phyloP scores from a whole-genome alignment of 2,329 filamentous ascomycete species.

The Calonectria leucothoes region DNA sequence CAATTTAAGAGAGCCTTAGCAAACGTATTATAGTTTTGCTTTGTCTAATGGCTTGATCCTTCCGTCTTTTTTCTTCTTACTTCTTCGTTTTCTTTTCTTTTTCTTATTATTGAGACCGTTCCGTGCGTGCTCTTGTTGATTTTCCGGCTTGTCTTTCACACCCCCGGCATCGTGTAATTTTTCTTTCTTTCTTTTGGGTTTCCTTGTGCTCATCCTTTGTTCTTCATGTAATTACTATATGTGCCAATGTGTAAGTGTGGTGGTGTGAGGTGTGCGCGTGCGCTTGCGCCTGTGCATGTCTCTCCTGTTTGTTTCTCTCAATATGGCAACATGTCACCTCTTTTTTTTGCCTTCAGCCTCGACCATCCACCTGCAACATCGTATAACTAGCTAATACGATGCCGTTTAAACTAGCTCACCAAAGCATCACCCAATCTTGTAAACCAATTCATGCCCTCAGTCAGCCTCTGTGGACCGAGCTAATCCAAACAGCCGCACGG shows the following conservation, averaged over 20 bases:
- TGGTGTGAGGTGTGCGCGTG: neutral
- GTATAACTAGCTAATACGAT: neutral
- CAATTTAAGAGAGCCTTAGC: neutral
- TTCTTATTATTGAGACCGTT: neutral
- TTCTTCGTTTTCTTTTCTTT: neutral
- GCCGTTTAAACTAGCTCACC: neutral
- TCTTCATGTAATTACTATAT: neutral
- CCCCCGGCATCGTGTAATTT: neutral
- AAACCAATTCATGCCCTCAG: neutral
- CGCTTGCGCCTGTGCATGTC: neutral
- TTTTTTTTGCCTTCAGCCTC: neutral
- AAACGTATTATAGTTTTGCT: neutral
- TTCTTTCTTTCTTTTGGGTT: neutral
- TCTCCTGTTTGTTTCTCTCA: neutral
- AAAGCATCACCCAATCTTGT: constrained; percentile 7
- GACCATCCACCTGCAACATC: neutral
- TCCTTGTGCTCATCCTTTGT: neutral
- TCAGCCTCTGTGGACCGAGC: neutral
- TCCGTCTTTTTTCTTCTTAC: neutral
- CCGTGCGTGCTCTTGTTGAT: neutral
- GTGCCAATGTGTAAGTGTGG: neutral
- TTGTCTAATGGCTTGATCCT: neutral
- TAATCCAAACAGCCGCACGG: constrained; percentile 3
- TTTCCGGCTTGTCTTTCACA: neutral
- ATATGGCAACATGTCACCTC: neutral